Conservation (phyloP, 306 rosid species). For the Delonix regia region DNA sequence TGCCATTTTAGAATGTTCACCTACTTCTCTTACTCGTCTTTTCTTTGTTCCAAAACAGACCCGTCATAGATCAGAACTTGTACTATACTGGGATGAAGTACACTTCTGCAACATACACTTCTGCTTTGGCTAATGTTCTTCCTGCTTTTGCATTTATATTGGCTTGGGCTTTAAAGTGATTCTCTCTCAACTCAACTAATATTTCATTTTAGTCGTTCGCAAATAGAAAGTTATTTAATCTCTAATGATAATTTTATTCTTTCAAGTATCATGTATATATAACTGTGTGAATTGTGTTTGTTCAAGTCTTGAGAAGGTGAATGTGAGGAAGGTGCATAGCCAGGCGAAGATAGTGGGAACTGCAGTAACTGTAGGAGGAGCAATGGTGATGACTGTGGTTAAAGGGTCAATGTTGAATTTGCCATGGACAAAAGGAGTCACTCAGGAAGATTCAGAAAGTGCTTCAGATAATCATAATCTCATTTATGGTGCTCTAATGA, state of each 20-base stretch:
- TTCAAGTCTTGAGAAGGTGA: slow-evolving; percentile 57
- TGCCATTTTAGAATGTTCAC: neutral
- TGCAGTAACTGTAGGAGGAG: slow-evolving; percentile 53
- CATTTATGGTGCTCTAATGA: slow-evolving; percentile 54
- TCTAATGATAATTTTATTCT: neutral
- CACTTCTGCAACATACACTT: slow-evolving; percentile 60
- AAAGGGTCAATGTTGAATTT: slow-evolving; percentile 46
- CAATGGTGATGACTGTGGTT: slow-evolving; percentile 53
- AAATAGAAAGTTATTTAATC: too few species aligned
- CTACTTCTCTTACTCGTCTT: neutral
- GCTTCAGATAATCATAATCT: slow-evolving; percentile 37
- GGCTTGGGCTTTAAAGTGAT: slow-evolving; percentile 57
- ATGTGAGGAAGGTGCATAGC: slow-evolving; percentile 41
- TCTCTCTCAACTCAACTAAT: neutral
- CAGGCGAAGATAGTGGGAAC: slow-evolving; percentile 55
- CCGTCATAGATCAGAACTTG: slow-evolving; percentile 66
- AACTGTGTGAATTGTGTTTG: neutral
- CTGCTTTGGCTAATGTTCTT: slow-evolving; percentile 59
- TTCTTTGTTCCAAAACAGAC: slow-evolving; percentile 37
- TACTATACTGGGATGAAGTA: slow-evolving; percentile 54
- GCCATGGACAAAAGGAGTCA: slow-evolving; percentile 42
- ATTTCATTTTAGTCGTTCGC: too few species aligned
- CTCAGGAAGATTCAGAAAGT: slow-evolving; percentile 16
- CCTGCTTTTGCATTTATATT: slow-evolving; percentile 61
- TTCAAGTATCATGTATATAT: neutral